Evolutionary conservation across 2,329 filamentous ascomycete genomes (phyloP).

Genomic region (Curvularia spicifera): DNA sequence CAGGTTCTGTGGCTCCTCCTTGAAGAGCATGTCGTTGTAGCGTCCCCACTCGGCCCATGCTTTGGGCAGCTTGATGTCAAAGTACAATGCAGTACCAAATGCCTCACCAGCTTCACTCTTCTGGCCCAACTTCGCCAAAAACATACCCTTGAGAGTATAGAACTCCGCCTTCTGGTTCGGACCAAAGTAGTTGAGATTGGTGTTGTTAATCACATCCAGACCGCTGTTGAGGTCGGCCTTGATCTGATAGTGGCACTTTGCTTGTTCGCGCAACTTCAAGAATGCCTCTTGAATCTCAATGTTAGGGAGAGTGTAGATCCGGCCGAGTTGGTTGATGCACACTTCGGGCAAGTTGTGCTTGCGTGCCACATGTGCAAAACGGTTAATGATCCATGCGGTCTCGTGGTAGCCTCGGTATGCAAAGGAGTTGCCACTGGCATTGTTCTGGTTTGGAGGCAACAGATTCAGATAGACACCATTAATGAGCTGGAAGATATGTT

Average conservation of each 20-base stretch:
- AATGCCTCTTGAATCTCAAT: constrained; percentile 99
- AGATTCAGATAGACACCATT: constrained; percentile 91
- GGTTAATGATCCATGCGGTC: constrained; percentile 99
- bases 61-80: constrained; percentile 93
- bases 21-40: constrained; percentile 96
- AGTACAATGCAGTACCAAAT: constrained; percentile 93
- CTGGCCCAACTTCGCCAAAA: constrained; percentile 89
- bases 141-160: constrained; percentile 99
- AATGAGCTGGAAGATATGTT: constrained; percentile 98
- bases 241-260: constrained; percentile 98
- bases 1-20: constrained; percentile 82
- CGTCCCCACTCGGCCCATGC: constrained; percentile 99
- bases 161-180: constrained; percentile 97
- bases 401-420: constrained; percentile 98
- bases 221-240: constrained; percentile 88
- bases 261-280: constrained; percentile 96
- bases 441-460: constrained; percentile 75
- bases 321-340: constrained; percentile 94
- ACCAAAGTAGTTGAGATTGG: constrained; percentile 98
- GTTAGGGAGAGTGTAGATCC: constrained; percentile 98
- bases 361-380: constrained; percentile 94
- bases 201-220: constrained; percentile 98
- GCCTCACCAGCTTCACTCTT: constrained; percentile 91
- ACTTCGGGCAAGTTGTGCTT: constrained; percentile 97
- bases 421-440: constrained; percentile 87